These are phyloP conservation scores for Porogramme epimiltina DNA, from an alignment of 1,284 basidiomycete genomes.

Conservation along the genomic window DNA sequence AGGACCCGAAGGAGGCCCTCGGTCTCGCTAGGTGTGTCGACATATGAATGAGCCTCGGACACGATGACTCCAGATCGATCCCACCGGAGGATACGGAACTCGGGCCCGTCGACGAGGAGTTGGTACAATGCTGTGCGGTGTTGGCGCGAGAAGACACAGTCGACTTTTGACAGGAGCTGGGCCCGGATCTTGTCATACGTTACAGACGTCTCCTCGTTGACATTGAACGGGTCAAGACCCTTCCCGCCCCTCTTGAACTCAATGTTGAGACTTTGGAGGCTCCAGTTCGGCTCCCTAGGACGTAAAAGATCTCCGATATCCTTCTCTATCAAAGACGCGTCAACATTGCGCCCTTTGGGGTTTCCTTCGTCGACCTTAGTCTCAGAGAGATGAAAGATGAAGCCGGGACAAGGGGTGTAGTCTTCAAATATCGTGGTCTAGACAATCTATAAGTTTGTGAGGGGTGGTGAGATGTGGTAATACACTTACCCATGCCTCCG, in stretches of 20 bases:
- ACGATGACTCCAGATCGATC: slow-evolving; percentile 4
- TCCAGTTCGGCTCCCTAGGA: not conserved
- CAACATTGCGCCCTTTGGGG: not conserved
- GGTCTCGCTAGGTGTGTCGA: not conserved
- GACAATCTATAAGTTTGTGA: too few species aligned
- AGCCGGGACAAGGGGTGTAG: not conserved
- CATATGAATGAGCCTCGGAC: slow-evolving; percentile 1
- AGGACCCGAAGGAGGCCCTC: not conserved
- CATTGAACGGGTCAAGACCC: slow-evolving; percentile 1
- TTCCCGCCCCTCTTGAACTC: not conserved
- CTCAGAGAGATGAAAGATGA: not conserved
- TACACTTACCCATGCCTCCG: too few species aligned
- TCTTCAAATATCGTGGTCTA: too few species aligned
- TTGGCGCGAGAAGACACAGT: not conserved
- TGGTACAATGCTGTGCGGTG: not conserved
- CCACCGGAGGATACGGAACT: not conserved
- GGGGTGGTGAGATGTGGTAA: too few species aligned
- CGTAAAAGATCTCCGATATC: not conserved
- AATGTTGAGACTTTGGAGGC: not conserved
- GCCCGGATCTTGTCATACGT: not conserved
- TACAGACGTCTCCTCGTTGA: not conserved
- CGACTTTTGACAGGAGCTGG: not conserved
- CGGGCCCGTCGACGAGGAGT: not conserved
- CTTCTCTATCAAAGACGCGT: not conserved
- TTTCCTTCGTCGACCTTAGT: not conserved